Percentiles rank a stretch among this genome's conserved stretches.
phyloP scores from a whole-genome alignment of 176 grass and related monocot genomes.

The Pharus latifolius region DNA sequence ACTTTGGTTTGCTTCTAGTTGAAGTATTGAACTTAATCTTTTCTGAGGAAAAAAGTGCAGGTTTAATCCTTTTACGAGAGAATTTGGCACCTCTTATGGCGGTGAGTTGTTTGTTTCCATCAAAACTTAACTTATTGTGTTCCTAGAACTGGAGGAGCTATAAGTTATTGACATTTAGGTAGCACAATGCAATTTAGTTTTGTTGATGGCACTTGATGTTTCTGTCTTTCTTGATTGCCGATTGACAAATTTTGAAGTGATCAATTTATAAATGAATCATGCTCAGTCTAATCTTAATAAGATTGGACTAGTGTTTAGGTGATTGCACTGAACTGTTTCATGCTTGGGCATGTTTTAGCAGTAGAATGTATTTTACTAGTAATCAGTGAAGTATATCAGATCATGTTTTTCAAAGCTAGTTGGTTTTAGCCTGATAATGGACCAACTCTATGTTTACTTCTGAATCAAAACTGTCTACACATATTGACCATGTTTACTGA shows the following conservation, averaged over 20 bases:
- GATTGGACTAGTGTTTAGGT: neutral
- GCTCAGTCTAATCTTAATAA: neutral
- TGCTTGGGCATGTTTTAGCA: neutral
- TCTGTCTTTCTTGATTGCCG: neutral
- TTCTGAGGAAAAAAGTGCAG: neutral
- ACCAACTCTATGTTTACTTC: too few relatives aligned
- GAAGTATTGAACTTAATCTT: neutral
- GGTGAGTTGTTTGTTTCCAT: slow-evolving; percentile 12
- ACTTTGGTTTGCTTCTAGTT: neutral
- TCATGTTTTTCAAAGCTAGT: too few relatives aligned
- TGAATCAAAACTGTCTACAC: neutral
- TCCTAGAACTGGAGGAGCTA: neutral
- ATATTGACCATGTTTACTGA: neutral
- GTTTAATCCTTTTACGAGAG: neutral
- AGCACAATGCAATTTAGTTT: neutral
- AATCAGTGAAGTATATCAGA: too few relatives aligned
- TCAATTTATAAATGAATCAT: neutral
- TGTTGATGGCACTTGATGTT: neutral
- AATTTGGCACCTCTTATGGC: neutral
- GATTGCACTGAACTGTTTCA: neutral
- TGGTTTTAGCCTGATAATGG: too few relatives aligned
- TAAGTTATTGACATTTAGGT: neutral
- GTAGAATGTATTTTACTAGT: too few relatives aligned
- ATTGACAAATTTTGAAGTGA: neutral
- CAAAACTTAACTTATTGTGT: neutral